These are phyloP conservation scores for Cryphonectria parasitica DNA, from an alignment of 2,329 filamentous ascomycete species.

Conservation along the genomic window DNA sequence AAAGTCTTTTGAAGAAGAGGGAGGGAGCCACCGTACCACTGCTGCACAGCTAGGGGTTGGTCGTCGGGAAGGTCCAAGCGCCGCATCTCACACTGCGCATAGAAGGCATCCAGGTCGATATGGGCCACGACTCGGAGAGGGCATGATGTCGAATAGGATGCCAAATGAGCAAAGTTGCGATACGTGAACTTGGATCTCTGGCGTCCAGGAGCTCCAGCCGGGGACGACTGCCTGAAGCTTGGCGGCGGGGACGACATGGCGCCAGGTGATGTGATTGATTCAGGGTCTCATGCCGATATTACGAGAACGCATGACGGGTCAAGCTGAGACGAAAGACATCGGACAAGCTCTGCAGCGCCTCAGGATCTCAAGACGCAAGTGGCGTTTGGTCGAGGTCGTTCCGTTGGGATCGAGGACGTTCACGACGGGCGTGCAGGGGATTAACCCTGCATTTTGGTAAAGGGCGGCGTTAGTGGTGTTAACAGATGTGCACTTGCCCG, in stretches of 20 bases:
- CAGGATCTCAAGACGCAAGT: background rate
- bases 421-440: background rate
- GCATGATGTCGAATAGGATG: conserved; percentile 69
- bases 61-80: conserved; percentile 75
- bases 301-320: background rate
- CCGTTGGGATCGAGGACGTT: background rate
- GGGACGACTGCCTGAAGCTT: conserved; percentile 42
- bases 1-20: background rate
- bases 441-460: background rate
- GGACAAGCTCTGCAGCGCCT: background rate
- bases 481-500: background rate
- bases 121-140: conserved; percentile 88
- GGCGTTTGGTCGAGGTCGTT: background rate
- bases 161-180: conserved; percentile 78
- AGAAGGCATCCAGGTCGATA: conserved; percentile 96
- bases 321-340: background rate
- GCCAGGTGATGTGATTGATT: conserved; percentile 3
- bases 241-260: conserved; percentile 38
- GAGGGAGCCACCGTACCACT: conserved; percentile 65
- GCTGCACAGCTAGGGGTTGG: conserved; percentile 86
- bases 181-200: conserved; percentile 78
- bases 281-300: background rate
- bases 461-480: background rate
- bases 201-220: conserved; percentile 37
- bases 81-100: conserved; percentile 94